Evolutionary conservation across 768 basidiomycete species (phyloP), one percentile per base, ranked within the genome.

Genomic region (Phallus indusiatus): DNA sequence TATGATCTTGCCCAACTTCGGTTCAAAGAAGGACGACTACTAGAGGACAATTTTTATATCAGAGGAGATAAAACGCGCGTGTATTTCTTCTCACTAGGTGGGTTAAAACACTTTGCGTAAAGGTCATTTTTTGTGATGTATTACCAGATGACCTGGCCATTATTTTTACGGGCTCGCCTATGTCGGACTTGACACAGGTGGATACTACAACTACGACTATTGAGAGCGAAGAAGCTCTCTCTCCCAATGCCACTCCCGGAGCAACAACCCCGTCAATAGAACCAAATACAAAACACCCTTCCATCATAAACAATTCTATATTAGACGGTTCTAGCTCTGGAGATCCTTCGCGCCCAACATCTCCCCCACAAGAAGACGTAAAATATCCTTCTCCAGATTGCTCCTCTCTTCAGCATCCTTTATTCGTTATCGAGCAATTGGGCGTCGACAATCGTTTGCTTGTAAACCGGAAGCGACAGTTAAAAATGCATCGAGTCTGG

Each of bases 401-500:
- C 33, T n/a, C 54, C 20, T 60, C 60, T 47, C 75, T 76, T 14
- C 65, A 77, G 1, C 82, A 83, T 50, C 83, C 85, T 5, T 73
- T 92, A 36, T 94, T 97, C 70, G 68, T 76, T n/a, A 79, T 83
- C n/a, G 81, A 85, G 58, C 89, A 92, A 66, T 78, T 98, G 1
- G 94, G 93, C 1, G 81, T 94, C 6, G 96, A 99, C 74, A 77
- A 94, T 7, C 79, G 96, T 47, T 72, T 99, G 58, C 77, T 98
- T 48, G 85, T 99, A 55, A 99, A 99, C 67, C 79, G 96, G 50
- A 97, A 96, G 73, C 77, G 90, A 60, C 88, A 94, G 72, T 73
- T 96, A 54, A 95, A 95, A 72, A 99, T 99, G 96, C 97, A 95
- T 69, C 78, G 96, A 50, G 88, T 94, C 0, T 95, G 92, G 92